Evolutionary conservation across 805 yeast species (phyloP).

Genomic region (Danielia oregonensis): DNA sequence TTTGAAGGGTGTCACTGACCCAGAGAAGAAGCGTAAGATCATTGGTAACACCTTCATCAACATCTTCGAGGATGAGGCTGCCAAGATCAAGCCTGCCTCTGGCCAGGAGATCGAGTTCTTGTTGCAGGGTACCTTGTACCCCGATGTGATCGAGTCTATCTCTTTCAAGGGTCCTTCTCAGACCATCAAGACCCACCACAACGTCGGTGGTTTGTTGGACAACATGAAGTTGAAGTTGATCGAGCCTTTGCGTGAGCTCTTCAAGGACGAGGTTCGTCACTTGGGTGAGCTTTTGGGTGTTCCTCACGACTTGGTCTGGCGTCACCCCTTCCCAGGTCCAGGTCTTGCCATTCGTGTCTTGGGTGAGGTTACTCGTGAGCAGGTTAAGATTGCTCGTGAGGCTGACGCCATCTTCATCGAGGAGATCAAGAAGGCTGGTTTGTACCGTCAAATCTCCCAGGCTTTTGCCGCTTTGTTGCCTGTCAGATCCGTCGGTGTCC

Average conservation of each 20-base stretch:
- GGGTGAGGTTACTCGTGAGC: conserved; percentile 92
- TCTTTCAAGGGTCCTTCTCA: conserved; percentile 99
- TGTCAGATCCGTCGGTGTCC: conserved; percentile 97
- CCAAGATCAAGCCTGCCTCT: conserved; percentile 80
- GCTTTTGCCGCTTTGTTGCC: conserved; percentile 97
- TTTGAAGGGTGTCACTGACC: conserved; percentile 93
- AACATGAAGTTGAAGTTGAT: conserved; percentile 97
- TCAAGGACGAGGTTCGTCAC: conserved; percentile 98
- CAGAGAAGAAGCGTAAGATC: conserved; percentile 97
- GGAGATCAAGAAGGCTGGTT: conserved; percentile 90
- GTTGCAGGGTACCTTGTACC: conserved; percentile 96
- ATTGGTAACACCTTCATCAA: conserved; percentile 97
- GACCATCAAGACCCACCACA: conserved; percentile 98
- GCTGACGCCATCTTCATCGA: conserved; percentile 96
- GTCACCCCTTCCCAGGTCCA: conserved; percentile 99
- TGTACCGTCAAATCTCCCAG: conserved; percentile 90
- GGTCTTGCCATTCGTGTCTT: conserved; percentile 98
- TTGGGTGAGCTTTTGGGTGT: conserved; percentile 93
- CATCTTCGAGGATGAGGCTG: conserved; percentile 95
- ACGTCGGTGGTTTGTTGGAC: conserved; percentile 96
- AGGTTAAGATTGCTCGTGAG: conserved; percentile 94
- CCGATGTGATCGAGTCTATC: conserved; percentile 97
- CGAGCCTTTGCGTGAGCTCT: conserved; percentile 97
- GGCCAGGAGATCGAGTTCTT: conserved; percentile 90
- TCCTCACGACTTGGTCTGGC: conserved; percentile 96